Base-by-base conservation (phyloP, 2,329 filamentous ascomycete genomes). In the Verticillium alfalfae region DNA sequence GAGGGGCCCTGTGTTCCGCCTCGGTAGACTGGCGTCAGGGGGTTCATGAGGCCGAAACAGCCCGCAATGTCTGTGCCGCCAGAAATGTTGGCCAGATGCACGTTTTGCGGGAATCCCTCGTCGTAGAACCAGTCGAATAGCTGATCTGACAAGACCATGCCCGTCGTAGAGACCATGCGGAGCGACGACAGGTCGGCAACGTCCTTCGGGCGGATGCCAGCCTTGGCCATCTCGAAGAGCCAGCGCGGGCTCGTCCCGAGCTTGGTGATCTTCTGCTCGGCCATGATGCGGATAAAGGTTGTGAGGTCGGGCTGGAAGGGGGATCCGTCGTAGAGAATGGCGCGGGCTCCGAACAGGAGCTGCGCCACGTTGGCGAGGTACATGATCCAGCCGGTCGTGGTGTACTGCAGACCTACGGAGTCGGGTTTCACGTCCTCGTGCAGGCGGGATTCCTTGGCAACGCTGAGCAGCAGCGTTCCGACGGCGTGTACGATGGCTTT, bases 321-420 rank as follows among this genome's bases (percentile, higher is more conserved):
- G 9, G 88, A 92, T 3, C 92, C 92, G 70, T 96, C 92, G 71
- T 96, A 96, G n/a, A 94, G 78, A 1, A 96, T 74, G 1, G 83
- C 78, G 6, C 85, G 81, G 0, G 81, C 79, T 8, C 91, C 90
- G 45, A 80, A 75, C 1, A 89, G 67, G 8, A 94, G 78, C 4
- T 80, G 78, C 22, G 81, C 78, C 0, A 91, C 78, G 41, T 82
- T 84, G 2, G 80, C 76, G 9, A 93, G 77, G 70, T 94, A 95
- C 92, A 96, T 96, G 75, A 96, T 95, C 92, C 92, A 96, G 0
- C 90, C 89, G 0, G 89, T 92, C 0, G 87, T 89, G 1, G 87
- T 86, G 69, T 82, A 86, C 71, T 86, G 83, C 62, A 86, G 66
- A 1, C 73, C 70, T 1, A 84, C 77, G 54, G 74, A 76, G n/a